Evolutionary conservation across 441 rosid genomes (phyloP).

Genomic region (Corymbia calophylla): DNA sequence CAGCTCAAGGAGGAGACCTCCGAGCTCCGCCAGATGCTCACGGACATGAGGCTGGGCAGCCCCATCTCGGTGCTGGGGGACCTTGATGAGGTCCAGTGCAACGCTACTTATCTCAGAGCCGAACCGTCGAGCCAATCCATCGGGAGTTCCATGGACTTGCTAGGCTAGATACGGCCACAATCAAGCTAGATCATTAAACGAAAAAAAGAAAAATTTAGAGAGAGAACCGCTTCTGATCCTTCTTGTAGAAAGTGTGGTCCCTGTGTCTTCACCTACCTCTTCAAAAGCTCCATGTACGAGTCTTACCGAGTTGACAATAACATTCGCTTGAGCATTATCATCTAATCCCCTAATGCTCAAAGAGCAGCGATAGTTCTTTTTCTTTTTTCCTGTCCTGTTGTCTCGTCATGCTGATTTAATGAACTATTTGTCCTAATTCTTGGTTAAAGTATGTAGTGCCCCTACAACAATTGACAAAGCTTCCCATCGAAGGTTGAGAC

Average conservation of each 20-base stretch:
- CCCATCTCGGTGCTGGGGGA: neutral
- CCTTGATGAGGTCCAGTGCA: neutral
- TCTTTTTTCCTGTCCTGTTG: neutral
- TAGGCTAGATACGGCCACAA: neutral
- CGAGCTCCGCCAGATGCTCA: conserved; percentile 1
- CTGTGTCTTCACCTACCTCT: neutral
- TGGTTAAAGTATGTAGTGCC: neutral
- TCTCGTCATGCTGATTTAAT: neutral
- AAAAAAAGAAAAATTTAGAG: neutral
- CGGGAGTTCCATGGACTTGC: neutral
- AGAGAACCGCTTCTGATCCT: neutral
- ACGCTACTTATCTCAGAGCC: neutral
- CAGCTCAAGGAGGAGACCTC: neutral
- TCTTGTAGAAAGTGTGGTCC: neutral
- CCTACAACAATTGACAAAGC: neutral
- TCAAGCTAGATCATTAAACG: neutral
- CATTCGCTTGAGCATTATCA: neutral
- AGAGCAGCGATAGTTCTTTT: neutral
- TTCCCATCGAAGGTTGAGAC: neutral
- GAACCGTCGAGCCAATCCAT: neutral
- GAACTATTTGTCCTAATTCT: neutral
- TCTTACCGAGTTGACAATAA: neutral
- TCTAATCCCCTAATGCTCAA: neutral
- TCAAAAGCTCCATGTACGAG: neutral
- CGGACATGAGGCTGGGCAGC: neutral